A percentile compares a stretch with the other conserved stretches of the same genome.
phyloP scores from a whole-genome alignment of 2,329 filamentous ascomycete species.

The Colletotrichum liaoningense region DNA sequence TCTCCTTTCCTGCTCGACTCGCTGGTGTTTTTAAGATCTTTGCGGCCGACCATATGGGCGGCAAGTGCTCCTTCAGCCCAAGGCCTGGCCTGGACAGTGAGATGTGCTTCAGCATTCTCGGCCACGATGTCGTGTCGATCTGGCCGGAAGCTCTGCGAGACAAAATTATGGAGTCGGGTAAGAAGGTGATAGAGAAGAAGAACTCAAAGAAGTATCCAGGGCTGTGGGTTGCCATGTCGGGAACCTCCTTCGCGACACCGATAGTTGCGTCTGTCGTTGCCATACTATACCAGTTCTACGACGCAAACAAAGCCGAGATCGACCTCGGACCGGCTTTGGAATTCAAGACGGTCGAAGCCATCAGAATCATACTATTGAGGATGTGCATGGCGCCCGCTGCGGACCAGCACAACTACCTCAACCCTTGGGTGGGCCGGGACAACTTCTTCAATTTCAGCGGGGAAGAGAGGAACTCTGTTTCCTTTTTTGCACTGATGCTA shows the following conservation, averaged over 20 bases:
- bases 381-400: not conserved
- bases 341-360: not conserved
- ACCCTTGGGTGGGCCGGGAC: conserved; percentile 3
- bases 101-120: conserved; percentile 10
- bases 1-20: not conserved
- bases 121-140: not conserved
- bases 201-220: not conserved
- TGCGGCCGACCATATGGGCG: not conserved
- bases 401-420: not conserved
- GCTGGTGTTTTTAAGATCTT: conserved; percentile 10
- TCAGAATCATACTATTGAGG: conserved; percentile 2
- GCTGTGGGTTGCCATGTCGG: conserved; percentile 7
- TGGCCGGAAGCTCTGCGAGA: not conserved
- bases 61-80: not conserved
- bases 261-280: conserved; percentile 2
- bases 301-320: not conserved
- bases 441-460: conserved; percentile 5
- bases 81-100: not conserved
- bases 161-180: not conserved
- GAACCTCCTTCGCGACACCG: conserved; percentile 13
- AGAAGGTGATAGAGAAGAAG: not conserved
- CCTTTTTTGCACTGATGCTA: not conserved
- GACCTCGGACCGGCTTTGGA: not conserved
- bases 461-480: not conserved
- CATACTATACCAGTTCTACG: conserved; percentile 10